Base-by-base conservation (phyloP, 768 basidiomycete genomes). In the Xerocomellus dryophilus region DNA sequence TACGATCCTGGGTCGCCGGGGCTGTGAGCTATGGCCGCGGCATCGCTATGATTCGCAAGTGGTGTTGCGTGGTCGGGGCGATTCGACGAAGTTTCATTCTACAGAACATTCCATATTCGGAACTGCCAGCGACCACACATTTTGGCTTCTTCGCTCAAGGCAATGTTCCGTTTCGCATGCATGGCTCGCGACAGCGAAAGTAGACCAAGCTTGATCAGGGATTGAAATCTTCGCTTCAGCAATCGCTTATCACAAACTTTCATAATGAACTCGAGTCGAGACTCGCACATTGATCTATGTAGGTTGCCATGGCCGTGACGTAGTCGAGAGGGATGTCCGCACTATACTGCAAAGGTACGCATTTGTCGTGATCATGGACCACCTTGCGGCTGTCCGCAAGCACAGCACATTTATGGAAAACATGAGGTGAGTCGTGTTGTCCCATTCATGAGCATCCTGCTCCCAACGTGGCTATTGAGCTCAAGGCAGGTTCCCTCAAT, bases 381-480 rank as follows among this genome's bases (percentile, higher is more conserved):
- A 67, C 66, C 60, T 64, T 36, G 69, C 66, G 70, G 65, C 63
- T 66, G 57, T 69, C 65, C 63, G 43, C 61, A 61, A 59, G 63
- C 63, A 71, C 56, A 35, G 59, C 66, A 60, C 58, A 56, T 58
- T 61, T 63, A 72, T 64, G 67, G 69, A 65, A 71, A 71, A 69
- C 69, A 71, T 72, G 69, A 71, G 69, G 69, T 71, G 63, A 48
- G 69, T 64, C 67, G 66, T 70, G 67, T 43, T 61, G 58, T 58
- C 68, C 51, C 57, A 43, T 69, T 63, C 66, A 61, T 64, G 69
- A 65, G 53, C 61, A 62, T 65, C 60, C 64, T 66, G 68, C 48
- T 34, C 55, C 56, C 64, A 69, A 66, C 69, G 70, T 71, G 71
- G 69, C 69, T 53, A 53, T 60, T 62, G 64, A 72, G 65, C 65